A percentile compares a stretch with the other conserved stretches of the same genome.
Evolutionary conservation across 2,329 filamentous ascomycete genomes (phyloP).

Genomic region (Drechmeria coniospora): DNA sequence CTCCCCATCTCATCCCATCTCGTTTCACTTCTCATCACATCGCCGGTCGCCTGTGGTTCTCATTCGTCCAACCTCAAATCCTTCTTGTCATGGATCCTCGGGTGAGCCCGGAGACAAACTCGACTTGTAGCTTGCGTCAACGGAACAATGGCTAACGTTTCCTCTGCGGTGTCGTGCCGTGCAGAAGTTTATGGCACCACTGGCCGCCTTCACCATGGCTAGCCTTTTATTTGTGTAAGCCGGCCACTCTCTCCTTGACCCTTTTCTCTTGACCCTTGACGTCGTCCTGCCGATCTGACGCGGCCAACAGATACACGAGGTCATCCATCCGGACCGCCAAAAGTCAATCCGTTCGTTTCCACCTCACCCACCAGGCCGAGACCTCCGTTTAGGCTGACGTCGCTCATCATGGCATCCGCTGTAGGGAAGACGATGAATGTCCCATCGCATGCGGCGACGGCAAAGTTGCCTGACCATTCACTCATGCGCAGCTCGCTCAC

Average conservation of each 20-base stretch:
- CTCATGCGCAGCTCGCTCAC: no score
- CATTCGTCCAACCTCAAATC: background rate
- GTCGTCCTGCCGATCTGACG: background rate
- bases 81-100: conserved; percentile 13
- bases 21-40: no score
- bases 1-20: no score
- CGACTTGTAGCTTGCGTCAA: background rate
- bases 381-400: no score
- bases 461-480: no score
- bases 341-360: conserved; percentile 14
- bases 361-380: no score
- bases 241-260: background rate
- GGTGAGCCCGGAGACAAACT: conserved; percentile 6
- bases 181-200: conserved; percentile 31
- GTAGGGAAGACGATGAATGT: background rate
- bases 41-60: no score
- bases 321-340: conserved; percentile 24
- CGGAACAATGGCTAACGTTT: no score
- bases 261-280: background rate
- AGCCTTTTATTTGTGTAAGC: conserved; percentile 30
- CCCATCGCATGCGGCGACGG: no score
- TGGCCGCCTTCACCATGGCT: conserved; percentile 39
- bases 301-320: conserved; percentile 19
- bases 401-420: background rate
- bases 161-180: background rate